A percentile compares a stretch with the other conserved stretches of the same genome.
phyloP scores from a whole-genome alignment of 2,329 filamentous ascomycete species.

The Aspergillus versicolor region DNA sequence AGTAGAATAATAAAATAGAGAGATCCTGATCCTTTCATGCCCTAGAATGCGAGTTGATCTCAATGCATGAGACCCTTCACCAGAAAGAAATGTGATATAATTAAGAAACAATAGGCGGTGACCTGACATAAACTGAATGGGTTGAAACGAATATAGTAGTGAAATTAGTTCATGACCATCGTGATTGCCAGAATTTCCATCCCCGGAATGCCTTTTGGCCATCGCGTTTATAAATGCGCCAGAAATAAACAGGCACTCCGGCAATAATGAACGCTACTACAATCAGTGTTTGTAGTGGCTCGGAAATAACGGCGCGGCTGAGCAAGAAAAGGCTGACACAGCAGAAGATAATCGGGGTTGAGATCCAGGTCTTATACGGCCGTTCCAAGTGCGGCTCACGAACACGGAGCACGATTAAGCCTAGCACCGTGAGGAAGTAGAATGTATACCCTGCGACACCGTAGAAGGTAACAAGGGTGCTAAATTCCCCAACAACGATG shows the following conservation, averaged over 20 bases:
- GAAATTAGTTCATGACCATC: constrained; percentile 6
- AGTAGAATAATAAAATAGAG: constrained; percentile 5
- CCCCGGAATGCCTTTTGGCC: constrained; percentile 32
- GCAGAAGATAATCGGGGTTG: constrained; percentile 96
- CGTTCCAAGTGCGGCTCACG: constrained; percentile 82
- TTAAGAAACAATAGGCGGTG: neutral
- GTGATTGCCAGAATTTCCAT: constrained; percentile 48
- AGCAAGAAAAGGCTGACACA: constrained; percentile 93
- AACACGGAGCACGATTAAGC: constrained; percentile 85
- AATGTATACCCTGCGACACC: constrained; percentile 96
- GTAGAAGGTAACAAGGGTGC: constrained; percentile 92
- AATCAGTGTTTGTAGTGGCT: constrained; percentile 84
- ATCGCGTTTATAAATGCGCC: constrained; percentile 70
- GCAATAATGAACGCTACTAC: constrained; percentile 81
- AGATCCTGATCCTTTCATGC: constrained; percentile 1
- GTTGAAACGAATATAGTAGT: neutral
- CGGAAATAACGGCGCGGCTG: constrained; percentile 82
- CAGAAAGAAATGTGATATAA: neutral
- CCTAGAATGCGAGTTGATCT: constrained; percentile 4
- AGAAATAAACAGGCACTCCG: constrained; percentile 86
- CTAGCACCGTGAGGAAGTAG: constrained; percentile 93
- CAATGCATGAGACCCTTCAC: neutral
- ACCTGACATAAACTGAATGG: neutral
- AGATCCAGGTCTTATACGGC: constrained; percentile 95
- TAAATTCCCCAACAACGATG: constrained; percentile 83